Percentiles rank a stretch among this genome's conserved stretches.
Conservation (phyloP, 768 basidiomycete genomes). For the Tulasnella sp. region DNA sequence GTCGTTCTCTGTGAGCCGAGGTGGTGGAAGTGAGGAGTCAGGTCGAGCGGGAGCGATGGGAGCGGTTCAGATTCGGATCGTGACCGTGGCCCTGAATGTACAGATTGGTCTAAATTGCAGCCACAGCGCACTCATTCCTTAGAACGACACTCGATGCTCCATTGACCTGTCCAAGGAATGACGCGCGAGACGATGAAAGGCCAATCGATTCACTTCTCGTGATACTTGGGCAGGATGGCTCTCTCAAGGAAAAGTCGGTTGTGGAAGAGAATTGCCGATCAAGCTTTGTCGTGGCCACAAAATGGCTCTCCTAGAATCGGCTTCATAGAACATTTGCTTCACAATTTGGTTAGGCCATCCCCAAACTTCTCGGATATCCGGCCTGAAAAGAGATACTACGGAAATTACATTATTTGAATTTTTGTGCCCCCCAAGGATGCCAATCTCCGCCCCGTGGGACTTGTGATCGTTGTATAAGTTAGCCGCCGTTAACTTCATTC, state of each 20-base stretch:
- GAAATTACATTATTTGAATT: too few relatives aligned
- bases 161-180: background rate
- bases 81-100: background rate
- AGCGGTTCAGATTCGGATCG: background rate
- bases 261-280: too few relatives aligned
- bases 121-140: background rate
- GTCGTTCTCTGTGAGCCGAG: background rate
- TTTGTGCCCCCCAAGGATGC: background rate
- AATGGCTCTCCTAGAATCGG: too few relatives aligned
- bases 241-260: too few relatives aligned
- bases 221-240: background rate
- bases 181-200: background rate
- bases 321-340: too few relatives aligned
- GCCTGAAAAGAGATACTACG: too few relatives aligned
- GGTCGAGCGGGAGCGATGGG: background rate
- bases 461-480: background rate
- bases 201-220: background rate
- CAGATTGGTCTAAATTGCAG: background rate
- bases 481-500: background rate
- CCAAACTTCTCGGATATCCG: too few relatives aligned
- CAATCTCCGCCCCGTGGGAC: background rate
- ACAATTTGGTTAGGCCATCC: too few relatives aligned
- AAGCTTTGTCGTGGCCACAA: too few relatives aligned
- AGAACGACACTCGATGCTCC: background rate
- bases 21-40: constrained; percentile 8